Percentiles rank a stretch among this genome's conserved stretches.
Conservation (phyloP, 1,284 basidiomycete genomes). For the Ceraceosorus guamensis region DNA sequence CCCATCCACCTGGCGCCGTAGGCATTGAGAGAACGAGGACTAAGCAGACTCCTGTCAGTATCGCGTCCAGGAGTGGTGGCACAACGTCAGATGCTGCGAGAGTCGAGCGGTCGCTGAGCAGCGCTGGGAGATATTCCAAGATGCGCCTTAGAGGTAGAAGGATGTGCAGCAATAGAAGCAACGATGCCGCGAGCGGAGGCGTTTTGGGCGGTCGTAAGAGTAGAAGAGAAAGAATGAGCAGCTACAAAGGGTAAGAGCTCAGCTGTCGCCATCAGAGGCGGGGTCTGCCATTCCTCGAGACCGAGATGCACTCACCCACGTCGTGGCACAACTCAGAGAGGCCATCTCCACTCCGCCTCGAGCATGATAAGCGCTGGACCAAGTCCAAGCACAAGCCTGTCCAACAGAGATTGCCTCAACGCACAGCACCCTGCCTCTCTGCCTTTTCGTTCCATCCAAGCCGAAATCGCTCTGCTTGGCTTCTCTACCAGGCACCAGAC, state of each 20-base stretch:
- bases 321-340: not conserved
- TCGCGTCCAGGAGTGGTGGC: constrained; percentile 6
- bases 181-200: not conserved
- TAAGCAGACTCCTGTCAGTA: constrained; percentile 11
- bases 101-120: not conserved
- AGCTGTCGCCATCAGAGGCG: not conserved
- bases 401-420: not conserved
- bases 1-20: constrained; percentile 23
- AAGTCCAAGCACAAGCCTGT: not conserved
- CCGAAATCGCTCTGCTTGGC: not conserved
- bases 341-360: not conserved
- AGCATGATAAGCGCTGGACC: not conserved
- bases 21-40: constrained; percentile 22
- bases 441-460: not conserved
- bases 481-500: not conserved
- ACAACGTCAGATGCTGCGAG: not conserved
- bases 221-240: not conserved
- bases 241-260: not conserved
- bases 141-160: constrained; percentile 3
- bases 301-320: not conserved
- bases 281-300: not conserved
- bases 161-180: constrained; percentile 4
- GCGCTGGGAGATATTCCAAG: constrained; percentile 3
- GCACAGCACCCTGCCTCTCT: not conserved
- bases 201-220: constrained; percentile 5